Base-by-base conservation (phyloP, 2,329 filamentous ascomycete species). In the Colletotrichum gigasporum region DNA sequence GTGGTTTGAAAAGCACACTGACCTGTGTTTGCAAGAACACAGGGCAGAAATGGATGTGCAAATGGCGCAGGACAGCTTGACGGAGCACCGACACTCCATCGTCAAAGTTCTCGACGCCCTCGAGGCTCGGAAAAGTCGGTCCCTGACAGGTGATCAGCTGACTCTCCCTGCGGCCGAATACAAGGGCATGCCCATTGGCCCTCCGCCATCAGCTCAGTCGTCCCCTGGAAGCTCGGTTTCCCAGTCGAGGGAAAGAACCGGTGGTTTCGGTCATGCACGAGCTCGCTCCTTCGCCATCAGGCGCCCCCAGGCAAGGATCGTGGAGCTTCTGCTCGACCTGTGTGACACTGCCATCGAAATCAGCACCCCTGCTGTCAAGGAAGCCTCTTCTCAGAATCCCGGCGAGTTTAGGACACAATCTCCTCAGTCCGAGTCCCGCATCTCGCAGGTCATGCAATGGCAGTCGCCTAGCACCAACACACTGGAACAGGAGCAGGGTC, bases 1-100 rank as follows among this genome's bases (percentile, higher is more conserved):
- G 96, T 99, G 96, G 96, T 99, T 99, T 71, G 96, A 99, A 79
- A 99, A 98, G 77, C 96, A 99, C 75, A 97, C 95, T 2, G 96
- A 99, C 72, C 82, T 98, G 18, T 99, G 96, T 73, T 83, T 97
- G 58, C 94, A 98, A 75, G 96, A 99, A 75, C 96, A 99, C 74
- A 90, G 92, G 53, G 95, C 96, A 0, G 96, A 99, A 75, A 96
- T 97, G 92, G 95, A 98, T 71, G 94, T 99, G 4, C 95, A 99
- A 75, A 91, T 98, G 83, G 89, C 94, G 5, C 96, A 99, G 73
- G 96, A 99, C 74, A 93, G 88, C 67, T 82, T 99, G 50, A 91
- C 90, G 6, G 96, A 99, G 73, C 96, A 99, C 78, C 91, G 96
- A 5, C 94, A 97, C 76, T 87, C 92, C 37, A 97, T 99, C 71